phyloP scores from a whole-genome alignment of 225 moss, liverwort and hornwort genomes.

The Polytrichum commune region DNA sequence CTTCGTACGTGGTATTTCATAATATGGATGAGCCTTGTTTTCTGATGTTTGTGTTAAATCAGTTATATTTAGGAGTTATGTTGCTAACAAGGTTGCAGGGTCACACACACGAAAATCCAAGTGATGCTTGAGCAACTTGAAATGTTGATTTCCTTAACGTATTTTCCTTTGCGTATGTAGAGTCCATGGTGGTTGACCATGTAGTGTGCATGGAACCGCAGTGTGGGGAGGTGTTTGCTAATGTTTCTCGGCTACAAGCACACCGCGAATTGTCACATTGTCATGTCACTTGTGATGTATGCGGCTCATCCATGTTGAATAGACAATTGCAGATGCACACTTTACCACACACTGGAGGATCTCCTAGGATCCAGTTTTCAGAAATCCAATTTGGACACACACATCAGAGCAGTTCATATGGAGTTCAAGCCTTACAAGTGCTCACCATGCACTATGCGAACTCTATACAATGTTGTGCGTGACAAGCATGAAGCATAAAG shows the following conservation, averaged over 20 bases:
- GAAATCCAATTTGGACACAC: too few species aligned
- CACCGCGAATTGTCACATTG: conserved; percentile 23
- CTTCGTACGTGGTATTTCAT: too few species aligned
- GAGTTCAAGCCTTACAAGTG: too few species aligned
- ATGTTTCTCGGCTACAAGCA: conserved; percentile 3
- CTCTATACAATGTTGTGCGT: too few species aligned
- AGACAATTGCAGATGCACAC: conserved; percentile 5
- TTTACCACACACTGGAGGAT: too few species aligned
- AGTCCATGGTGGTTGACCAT: conserved; percentile 7
- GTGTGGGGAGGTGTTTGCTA: conserved; percentile 26
- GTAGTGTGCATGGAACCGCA: conserved; percentile 35
- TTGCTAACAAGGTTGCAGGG: background rate
- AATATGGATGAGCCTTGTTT: too few species aligned
- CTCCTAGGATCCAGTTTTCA: too few species aligned
- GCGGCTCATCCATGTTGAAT: conserved; percentile 31
- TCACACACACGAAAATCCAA: background rate
- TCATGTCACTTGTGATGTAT: conserved; percentile 26
- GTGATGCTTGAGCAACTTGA: background rate
- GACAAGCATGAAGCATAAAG: too few species aligned
- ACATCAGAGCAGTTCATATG: too few species aligned
- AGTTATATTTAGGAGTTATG: background rate
- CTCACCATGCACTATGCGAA: too few species aligned
- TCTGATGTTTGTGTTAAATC: background rate
- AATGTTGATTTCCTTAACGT: background rate
- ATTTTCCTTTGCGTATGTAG: background rate